Evolutionary conservation across 805 yeast genomes (phyloP).

Genomic region (Candida suzukii): DNA sequence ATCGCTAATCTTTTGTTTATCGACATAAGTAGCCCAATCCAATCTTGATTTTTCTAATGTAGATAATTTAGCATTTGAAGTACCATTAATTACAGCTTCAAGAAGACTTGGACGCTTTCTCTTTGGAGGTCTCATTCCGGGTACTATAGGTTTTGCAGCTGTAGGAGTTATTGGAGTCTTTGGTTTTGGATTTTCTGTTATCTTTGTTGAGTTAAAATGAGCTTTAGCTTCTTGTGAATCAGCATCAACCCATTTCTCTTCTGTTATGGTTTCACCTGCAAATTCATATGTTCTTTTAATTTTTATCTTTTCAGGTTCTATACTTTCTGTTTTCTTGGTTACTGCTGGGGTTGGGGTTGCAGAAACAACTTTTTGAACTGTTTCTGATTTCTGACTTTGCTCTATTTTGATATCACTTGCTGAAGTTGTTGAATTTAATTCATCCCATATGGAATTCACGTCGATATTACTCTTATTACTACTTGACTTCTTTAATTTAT

Average conservation of each 20-base stretch:
- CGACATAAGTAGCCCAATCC: slow-evolving; percentile 95
- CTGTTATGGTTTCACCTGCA: slow-evolving; percentile 80
- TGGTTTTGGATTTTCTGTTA: slow-evolving; percentile 10
- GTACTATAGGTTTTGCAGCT: background rate
- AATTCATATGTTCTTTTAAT: slow-evolving; percentile 77
- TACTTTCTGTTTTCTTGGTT: no score
- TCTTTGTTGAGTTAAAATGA: slow-evolving; percentile 51
- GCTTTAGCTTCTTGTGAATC: slow-evolving; percentile 86
- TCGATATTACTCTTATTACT: slow-evolving; percentile 20
- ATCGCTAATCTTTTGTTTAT: slow-evolving; percentile 73
- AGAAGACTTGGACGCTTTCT: slow-evolving; percentile 69
- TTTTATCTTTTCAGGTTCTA: slow-evolving; percentile 46
- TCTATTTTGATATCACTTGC: background rate
- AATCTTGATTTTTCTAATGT: slow-evolving; percentile 88
- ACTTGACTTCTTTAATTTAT: slow-evolving; percentile 12
- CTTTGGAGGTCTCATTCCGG: slow-evolving; percentile 7
- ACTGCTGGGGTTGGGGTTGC: background rate
- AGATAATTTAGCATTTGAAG: slow-evolving; percentile 72
- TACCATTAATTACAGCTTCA: slow-evolving; percentile 64
- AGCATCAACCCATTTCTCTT: slow-evolving; percentile 69
- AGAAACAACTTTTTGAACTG: no score
- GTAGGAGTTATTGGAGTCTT: background rate
- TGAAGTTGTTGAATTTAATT: slow-evolving; percentile 30
- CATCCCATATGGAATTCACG: slow-evolving; percentile 49
- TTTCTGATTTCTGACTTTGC: background rate